Percentiles rank a stretch among this genome's conserved stretches.
phyloP scores from a whole-genome alignment of 1,284 basidiomycete genomes.

The Schizophyllum commune region DNA sequence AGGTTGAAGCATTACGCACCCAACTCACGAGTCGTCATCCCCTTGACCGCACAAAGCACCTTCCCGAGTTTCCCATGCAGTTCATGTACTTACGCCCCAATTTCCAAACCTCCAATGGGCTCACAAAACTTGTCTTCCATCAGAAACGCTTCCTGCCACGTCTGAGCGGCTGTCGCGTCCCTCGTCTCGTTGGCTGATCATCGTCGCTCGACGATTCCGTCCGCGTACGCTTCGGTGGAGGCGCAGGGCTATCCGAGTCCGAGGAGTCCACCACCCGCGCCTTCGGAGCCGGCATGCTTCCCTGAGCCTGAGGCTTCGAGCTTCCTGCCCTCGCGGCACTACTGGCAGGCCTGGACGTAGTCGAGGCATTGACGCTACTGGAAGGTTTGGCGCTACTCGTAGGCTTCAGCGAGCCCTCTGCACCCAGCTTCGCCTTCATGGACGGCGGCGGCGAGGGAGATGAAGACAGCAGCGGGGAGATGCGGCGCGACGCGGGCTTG shows the following conservation, averaged over 20 bases:
- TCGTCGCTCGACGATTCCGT: slow-evolving; percentile 28
- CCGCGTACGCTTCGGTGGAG: slow-evolving; percentile 1
- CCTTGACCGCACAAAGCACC: not conserved
- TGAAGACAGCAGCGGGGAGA: not conserved
- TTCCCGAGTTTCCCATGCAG: not conserved
- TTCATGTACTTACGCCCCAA: not conserved
- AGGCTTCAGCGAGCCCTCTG: not conserved
- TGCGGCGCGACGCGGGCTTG: not conserved
- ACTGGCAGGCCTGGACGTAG: not conserved
- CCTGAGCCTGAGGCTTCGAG: slow-evolving; percentile 35
- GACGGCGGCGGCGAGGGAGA: not conserved
- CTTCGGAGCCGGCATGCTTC: slow-evolving; percentile 26
- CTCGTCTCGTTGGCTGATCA: slow-evolving; percentile 29
- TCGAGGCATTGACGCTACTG: not conserved
- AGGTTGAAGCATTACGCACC: too few relatives aligned
- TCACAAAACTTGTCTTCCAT: too few relatives aligned
- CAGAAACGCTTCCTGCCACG: slow-evolving; percentile 65
- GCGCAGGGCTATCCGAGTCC: not conserved
- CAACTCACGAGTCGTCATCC: not conserved
- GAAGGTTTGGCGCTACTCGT: not conserved
- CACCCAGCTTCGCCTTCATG: not conserved
- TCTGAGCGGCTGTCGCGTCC: slow-evolving; percentile 64
- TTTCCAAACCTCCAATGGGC: too few relatives aligned
- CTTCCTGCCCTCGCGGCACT: slow-evolving; percentile 37
- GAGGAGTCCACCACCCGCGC: not conserved